Evolutionary conservation across 2,329 filamentous ascomycete genomes (phyloP).

Genomic region (Ilyonectria mors-panacis): DNA sequence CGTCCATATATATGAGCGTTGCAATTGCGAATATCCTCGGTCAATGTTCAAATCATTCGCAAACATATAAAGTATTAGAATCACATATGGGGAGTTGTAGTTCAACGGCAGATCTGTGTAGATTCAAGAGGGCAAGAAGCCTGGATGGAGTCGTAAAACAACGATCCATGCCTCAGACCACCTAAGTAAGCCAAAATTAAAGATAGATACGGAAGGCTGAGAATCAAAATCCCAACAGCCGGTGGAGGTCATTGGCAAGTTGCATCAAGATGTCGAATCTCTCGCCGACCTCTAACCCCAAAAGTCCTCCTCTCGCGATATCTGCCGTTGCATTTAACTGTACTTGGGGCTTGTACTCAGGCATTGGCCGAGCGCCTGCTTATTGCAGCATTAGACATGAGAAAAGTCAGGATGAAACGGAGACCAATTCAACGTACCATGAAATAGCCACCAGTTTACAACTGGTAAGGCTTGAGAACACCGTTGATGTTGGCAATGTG

Average conservation of each 20-base stretch:
- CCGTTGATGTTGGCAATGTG: not conserved
- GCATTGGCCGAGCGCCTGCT: not conserved
- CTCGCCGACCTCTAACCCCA: not conserved
- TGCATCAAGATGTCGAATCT: not conserved
- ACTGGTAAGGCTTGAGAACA: not conserved
- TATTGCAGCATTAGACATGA: not conserved
- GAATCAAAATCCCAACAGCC: not conserved
- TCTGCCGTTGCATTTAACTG: not conserved
- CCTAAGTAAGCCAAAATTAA: not conserved
- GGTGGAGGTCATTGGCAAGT: not conserved
- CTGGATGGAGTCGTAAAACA: not conserved
- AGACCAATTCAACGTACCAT: not conserved
- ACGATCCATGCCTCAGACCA: not conserved
- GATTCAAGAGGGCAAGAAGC: not conserved
- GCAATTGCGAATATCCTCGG: not conserved
- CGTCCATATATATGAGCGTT: too few species aligned
- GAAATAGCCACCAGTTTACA: not conserved
- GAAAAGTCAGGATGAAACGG: not conserved
- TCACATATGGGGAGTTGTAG: not conserved
- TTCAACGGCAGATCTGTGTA: not conserved
- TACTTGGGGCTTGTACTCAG: not conserved
- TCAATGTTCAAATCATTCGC: too few species aligned
- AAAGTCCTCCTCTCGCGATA: not conserved
- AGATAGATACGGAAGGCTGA: not conserved
- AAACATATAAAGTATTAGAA: not conserved